Evolutionary conservation across 768 basidiomycete species (phyloP), one percentile per base, ranked within the genome.

Genomic region (Amyloporia xantha): DNA sequence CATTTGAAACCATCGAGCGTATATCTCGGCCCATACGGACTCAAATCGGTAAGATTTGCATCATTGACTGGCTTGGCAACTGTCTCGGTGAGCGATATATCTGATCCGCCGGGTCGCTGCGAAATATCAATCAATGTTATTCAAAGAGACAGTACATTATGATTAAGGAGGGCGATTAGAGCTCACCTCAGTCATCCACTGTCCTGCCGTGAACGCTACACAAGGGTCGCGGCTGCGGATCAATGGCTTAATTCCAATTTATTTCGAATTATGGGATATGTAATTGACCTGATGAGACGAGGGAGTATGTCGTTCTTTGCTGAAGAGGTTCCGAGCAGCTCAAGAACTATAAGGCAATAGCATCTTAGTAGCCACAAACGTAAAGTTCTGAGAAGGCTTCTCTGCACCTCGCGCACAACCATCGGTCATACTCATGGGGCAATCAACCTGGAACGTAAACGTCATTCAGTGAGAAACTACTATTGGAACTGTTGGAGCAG

Each of bases 101-200:
- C 86, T 9, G 85, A 88, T 2, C 84, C 83, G 28, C 85, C 86
- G 11, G 84, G 76, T 17, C 82, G 75, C 82, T 83, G 47, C 23
- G 9, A 33, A 26, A 17, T 15, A 19, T 11, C 24, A 42, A n/a
- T 24, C n/a, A n/a, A n/a, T n/a, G n/a, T n/a, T n/a, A n/a, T n/a
- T n/a, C n/a, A n/a, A n/a, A n/a, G n/a, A n/a, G n/a, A n/a, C n/a
- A n/a, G n/a, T n/a, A 23, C 20, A 46, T 20, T 23, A 11, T 37
- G 30, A 11, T 9, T 27, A 27, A 13, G 27, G 9, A 25, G 5
- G 2, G 1, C 30, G 41, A 54, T 54, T 13, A 59, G 54, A 15
- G 51, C 62, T 3, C 50, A 75, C 84, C 68, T 88, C 85, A 2
- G 86, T 88, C 86, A 86, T 87, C 86, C 86, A 90, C 64, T 90